Evolutionary conservation across 2,329 filamentous ascomycete species (phyloP).

Genomic region (Phaeosphaeriaceae sp.): DNA sequence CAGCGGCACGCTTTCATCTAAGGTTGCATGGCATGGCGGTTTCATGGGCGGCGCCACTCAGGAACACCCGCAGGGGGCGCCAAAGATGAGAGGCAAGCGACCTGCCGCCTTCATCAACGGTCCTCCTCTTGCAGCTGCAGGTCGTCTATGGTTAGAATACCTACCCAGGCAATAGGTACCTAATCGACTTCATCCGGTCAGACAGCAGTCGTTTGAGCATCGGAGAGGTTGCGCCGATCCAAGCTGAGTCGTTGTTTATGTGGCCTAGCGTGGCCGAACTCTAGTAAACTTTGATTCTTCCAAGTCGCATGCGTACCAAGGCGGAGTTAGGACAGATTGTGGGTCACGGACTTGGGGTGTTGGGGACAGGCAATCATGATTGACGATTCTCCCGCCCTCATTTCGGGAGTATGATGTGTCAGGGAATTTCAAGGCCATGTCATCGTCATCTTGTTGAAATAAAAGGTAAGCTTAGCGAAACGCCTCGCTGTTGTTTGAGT

Average conservation of each 20-base stretch:
- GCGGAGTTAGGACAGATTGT: not conserved
- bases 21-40: slow-evolving; percentile 25
- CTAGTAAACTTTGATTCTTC: too few relatives aligned
- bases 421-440: not conserved
- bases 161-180: too few relatives aligned
- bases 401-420: slow-evolving; percentile 3
- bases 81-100: slow-evolving; percentile 12
- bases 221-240: not conserved
- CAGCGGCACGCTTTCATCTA: slow-evolving; percentile 4
- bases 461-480: slow-evolving; percentile 7
- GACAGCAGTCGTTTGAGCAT: slow-evolving; percentile 1
- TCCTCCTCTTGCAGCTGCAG: slow-evolving; percentile 3
- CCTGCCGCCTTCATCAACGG: slow-evolving; percentile 1
- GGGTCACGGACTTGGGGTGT: slow-evolving; percentile 1
- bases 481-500: slow-evolving; percentile 6
- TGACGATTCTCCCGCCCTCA: slow-evolving; percentile 1
- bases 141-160: slow-evolving; percentile 5
- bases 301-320: too few relatives aligned
- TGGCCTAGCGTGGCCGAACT: too few relatives aligned
- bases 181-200: slow-evolving; percentile 7
- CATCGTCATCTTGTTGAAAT: slow-evolving; percentile 3
- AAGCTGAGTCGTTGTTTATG: not conserved
- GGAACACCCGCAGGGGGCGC: slow-evolving; percentile 21
- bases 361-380: slow-evolving; percentile 3
- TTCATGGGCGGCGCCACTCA: slow-evolving; percentile 27